A percentile compares a stretch with the other conserved stretches of the same genome.
Evolutionary conservation across 495 filamentous ascomycete species (phyloP).

Genomic region (Hypoxylon rickii): DNA sequence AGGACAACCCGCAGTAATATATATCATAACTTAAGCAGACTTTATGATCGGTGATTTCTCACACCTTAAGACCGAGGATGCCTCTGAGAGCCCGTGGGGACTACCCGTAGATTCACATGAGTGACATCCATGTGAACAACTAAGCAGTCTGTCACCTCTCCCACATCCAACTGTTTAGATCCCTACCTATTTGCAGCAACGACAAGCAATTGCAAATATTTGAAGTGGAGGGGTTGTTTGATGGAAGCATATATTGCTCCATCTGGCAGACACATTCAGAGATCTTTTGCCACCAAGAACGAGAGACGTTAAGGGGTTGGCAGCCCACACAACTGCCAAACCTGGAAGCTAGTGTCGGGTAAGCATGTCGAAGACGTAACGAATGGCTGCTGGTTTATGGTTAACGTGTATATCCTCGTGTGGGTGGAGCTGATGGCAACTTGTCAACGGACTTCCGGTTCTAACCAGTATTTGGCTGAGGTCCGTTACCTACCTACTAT

Average conservation of each 20-base stretch:
- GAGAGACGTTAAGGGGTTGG: background rate
- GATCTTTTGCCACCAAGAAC: slow-evolving; percentile 1
- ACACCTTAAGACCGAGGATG: slow-evolving; percentile 2
- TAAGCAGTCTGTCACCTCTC: background rate
- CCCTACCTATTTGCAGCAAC: slow-evolving; percentile 6
- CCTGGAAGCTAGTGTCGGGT: background rate
- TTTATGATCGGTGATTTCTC: background rate
- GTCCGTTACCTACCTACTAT: background rate
- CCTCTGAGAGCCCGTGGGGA: slow-evolving; percentile 16
- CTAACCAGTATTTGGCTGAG: slow-evolving; percentile 11
- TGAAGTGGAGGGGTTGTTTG: slow-evolving; percentile 1
- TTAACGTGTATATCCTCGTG: background rate
- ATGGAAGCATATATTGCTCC: slow-evolving; percentile 3
- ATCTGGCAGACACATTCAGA: slow-evolving; percentile 3
- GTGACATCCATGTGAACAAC: slow-evolving; percentile 3
- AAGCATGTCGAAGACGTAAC: background rate
- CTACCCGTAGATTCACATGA: slow-evolving; percentile 13
- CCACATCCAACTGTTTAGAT: background rate
- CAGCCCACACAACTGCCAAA: slow-evolving; percentile 2
- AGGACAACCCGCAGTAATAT: slow-evolving; percentile 4
- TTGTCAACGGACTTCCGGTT: slow-evolving; percentile 25
- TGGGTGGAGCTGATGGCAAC: background rate
- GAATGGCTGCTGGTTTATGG: background rate
- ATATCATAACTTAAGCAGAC: slow-evolving; percentile 1
- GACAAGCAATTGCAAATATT: background rate